Base-by-base conservation (phyloP, 2,329 filamentous ascomycete genomes). In the Sporothrix brasiliensis region DNA sequence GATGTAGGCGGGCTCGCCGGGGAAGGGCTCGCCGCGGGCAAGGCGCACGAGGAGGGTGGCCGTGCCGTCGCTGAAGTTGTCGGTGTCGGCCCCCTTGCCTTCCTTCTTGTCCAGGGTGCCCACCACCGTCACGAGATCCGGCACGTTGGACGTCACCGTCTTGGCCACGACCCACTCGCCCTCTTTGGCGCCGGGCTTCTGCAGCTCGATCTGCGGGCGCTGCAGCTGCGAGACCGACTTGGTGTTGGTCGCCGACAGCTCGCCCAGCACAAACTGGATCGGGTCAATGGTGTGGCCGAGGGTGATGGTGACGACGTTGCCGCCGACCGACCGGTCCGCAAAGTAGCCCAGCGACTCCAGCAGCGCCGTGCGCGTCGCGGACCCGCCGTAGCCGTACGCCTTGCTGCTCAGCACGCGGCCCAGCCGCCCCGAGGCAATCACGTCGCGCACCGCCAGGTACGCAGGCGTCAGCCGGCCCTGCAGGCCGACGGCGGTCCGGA, bases 331-430 rank as follows among this genome's bases (percentile, higher is more conserved):
- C 13, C 81, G 78, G 5, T 86, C 78, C 0, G 83, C 76, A 54
- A 86, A 85, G 71, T 88, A 89, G 39, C 78, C 75, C 41, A 85
- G 74, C 0, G 77, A 77, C 30, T 76, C 74, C 0, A 77, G 74
- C 3, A 84, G 2, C 0, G 71, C 70, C 1, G 80, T 77, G 3
- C 82, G 75, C 10, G 77, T 75, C 0, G 77, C 73, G 0, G 80
- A 76, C 2, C 80, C 82, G 0, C 80, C 82, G 54, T 75, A 79
- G 0, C 78, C 80, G 39, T 76, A 78, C 10, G 83, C 73, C 49
- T 86, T 84, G 10, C 81, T 83, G 70, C 85, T 87, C 24, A 88
- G 74, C 0, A 89, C 78, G 53, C 81, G 83, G 0, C 87, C 87
- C 41, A 89, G 81, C 39, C 69, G 67, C 39, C 84, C 85, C 0